Conservation (phyloP, 2,329 filamentous ascomycete genomes). For the Colletotrichum chrysophilum region DNA sequence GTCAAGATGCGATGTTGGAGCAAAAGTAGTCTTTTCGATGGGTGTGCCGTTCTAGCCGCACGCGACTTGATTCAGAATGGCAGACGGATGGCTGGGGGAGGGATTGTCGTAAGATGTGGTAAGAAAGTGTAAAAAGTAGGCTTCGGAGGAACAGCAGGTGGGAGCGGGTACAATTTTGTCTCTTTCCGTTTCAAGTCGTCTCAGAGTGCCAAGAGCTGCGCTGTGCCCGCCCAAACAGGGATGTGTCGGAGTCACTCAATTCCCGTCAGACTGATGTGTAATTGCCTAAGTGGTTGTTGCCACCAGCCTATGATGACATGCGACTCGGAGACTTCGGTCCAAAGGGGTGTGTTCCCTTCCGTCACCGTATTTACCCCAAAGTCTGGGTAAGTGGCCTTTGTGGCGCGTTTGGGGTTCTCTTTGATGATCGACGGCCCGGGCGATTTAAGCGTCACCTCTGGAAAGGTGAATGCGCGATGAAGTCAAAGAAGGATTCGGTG, state of each 20-base stretch:
- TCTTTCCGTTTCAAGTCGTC: slow-evolving; percentile 13
- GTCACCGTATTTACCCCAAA: neutral
- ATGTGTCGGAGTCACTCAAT: neutral
- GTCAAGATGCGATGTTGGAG: neutral
- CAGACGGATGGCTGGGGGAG: neutral
- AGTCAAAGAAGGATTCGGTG: neutral
- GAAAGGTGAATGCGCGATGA: neutral
- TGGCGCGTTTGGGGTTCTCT: neutral
- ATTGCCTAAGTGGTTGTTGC: slow-evolving; percentile 5
- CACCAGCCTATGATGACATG: neutral
- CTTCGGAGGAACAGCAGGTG: neutral
- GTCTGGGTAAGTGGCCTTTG: neutral
- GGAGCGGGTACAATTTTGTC: slow-evolving; percentile 8
- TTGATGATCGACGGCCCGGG: neutral
- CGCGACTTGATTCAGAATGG: neutral
- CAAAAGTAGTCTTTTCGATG: neutral
- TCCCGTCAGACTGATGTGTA: slow-evolving; percentile 15
- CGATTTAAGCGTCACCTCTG: neutral
- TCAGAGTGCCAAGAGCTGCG: slow-evolving; percentile 9
- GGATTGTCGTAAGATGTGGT: neutral
- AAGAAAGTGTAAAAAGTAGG: neutral
- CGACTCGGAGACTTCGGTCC: neutral
- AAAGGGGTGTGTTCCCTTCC: neutral
- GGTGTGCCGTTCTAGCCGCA: neutral
- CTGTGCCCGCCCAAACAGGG: slow-evolving; percentile 2